Evolutionary conservation across 2,329 filamentous ascomycete genomes (phyloP).

Genomic region (Diaporthe amygdali): DNA sequence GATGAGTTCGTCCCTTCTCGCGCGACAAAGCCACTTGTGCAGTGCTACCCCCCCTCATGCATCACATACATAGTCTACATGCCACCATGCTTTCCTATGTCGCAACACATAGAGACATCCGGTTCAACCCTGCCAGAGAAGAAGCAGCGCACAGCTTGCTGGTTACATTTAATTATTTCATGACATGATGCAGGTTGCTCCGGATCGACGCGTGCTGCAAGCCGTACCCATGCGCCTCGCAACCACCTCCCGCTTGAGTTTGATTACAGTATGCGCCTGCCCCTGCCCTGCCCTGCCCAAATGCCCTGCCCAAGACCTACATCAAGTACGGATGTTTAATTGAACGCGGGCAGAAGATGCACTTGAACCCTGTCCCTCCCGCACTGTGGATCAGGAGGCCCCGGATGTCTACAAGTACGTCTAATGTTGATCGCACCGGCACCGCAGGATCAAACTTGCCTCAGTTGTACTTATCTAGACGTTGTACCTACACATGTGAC

Average conservation of each 20-base stretch:
- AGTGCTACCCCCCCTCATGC: neutral
- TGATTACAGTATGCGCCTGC: constrained; percentile 3
- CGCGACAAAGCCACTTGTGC: neutral
- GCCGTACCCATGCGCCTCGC: constrained; percentile 11
- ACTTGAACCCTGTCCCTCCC: neutral
- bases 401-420: neutral
- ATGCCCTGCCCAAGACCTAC: neutral
- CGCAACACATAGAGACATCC: neutral
- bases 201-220: constrained; percentile 14
- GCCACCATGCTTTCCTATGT: neutral
- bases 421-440: neutral
- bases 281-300: neutral
- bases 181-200: neutral
- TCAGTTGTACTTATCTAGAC: neutral
- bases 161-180: neutral
- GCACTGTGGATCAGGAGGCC: neutral
- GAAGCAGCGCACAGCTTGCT: neutral
- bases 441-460: neutral
- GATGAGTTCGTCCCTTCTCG: constrained; percentile 1
- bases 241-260: neutral
- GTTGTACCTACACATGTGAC: neutral
- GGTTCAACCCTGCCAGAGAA: neutral
- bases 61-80: neutral
- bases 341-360: neutral
- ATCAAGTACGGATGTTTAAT: neutral